phyloP scores from a whole-genome alignment of 768 basidiomycete species.

The Obba rivulosa region DNA sequence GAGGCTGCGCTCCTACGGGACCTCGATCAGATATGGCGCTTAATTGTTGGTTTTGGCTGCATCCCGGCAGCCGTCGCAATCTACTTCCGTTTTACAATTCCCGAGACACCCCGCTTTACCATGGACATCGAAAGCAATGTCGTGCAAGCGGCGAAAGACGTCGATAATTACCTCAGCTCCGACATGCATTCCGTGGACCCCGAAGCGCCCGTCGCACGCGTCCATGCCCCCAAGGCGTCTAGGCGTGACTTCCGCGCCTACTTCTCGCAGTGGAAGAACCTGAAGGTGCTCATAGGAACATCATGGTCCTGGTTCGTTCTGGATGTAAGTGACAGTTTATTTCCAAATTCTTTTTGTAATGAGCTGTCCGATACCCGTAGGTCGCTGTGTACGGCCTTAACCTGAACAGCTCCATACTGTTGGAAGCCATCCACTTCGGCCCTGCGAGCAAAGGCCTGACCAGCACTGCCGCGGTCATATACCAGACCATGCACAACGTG shows the following conservation, averaged over 20 bases:
- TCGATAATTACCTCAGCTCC: slow-evolving; percentile 34
- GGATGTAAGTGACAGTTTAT: slow-evolving; percentile 43
- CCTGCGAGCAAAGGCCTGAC: slow-evolving; percentile 6
- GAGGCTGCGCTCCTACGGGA: slow-evolving; percentile 33
- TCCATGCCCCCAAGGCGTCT: slow-evolving; percentile 36
- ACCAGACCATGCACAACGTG: slow-evolving; percentile 24
- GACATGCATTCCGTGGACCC: slow-evolving; percentile 47
- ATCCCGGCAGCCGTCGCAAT: slow-evolving; percentile 39
- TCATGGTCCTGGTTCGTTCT: slow-evolving; percentile 90
- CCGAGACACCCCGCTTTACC: slow-evolving; percentile 44
- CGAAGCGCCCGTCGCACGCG: slow-evolving; percentile 50
- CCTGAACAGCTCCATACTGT: slow-evolving; percentile 39
- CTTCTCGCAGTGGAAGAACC: slow-evolving; percentile 72
- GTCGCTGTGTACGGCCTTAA: slow-evolving; percentile 47
- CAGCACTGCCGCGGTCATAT: slow-evolving; percentile 9
- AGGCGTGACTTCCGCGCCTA: slow-evolving; percentile 51
- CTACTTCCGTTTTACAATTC: slow-evolving; percentile 44
- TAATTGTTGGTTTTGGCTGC: slow-evolving; percentile 43
- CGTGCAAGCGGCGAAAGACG: slow-evolving; percentile 35
- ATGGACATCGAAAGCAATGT: slow-evolving; percentile 48
- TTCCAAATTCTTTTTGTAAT: neutral
- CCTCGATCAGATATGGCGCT: slow-evolving; percentile 55
- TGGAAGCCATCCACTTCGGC: slow-evolving; percentile 27
- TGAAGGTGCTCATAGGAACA: slow-evolving; percentile 75
- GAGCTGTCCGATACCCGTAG: slow-evolving; percentile 14